Base-by-base conservation (phyloP, 2,329 filamentous ascomycete genomes). In the Fusarium sp. region DNA sequence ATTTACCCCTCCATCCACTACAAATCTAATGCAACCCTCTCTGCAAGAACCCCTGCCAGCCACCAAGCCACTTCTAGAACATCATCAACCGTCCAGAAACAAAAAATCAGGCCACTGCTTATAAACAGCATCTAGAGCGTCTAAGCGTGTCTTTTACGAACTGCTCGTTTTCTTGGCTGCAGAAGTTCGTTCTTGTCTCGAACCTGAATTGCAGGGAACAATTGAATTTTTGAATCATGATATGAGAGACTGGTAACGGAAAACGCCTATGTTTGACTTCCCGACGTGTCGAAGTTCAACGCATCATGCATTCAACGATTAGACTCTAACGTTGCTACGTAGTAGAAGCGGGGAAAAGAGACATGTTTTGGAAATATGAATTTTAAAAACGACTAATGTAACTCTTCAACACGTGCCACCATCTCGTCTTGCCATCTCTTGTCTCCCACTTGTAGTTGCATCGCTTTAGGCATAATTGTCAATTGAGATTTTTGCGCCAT, bases 401-500 rank as follows among this genome's bases (percentile, higher is more conserved):
- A 69, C 63, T 72, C 60, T 68, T 69, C 46, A 54, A 72, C 59
- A 54, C 53, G 67, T 67, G 58, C 65, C 65, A 62, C 61, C 65
- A 33, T 62, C 57, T 72, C 66, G 53, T 57, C 71, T 50, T 65
- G 45, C 38, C n/a, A n/a, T 56, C 22, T 36, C 54, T 50, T 58
- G 41, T 60, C 71, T 62, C 65, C 54, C 68, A 62, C 64, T 68
- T 45, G 54, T 54, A 59, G 64, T 68, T 69, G 70, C 53, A 72
- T 74, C 67, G 64, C 66, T 73, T 67, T 71, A 68, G 70, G 70
- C 71, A 72, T 69, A 73, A 73, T 66, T 74, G 71, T 73, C 70
- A 72, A 59, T 69, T 61, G 71, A 72, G 71, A 74, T 73, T 65
- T 70, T 50, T 62, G 71, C 71, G 71, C 64, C 64, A 46, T 42